phyloP scores from a whole-genome alignment of 2,329 filamentous ascomycete species.

The Atkinsonella texensis region DNA sequence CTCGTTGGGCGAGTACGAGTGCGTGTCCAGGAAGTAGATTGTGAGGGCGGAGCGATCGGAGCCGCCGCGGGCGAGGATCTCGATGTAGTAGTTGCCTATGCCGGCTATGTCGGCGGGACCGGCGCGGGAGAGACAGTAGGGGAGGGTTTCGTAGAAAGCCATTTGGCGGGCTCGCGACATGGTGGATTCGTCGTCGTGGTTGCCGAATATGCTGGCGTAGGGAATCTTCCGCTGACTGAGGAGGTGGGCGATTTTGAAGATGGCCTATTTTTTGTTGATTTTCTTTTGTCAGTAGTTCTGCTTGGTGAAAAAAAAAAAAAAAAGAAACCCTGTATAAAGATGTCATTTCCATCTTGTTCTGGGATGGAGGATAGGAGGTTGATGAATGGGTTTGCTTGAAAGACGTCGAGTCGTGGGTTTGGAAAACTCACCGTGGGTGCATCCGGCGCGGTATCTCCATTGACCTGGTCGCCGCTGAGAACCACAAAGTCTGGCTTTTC shows the following conservation, averaged over 20 bases:
- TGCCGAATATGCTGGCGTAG: conserved; percentile 90
- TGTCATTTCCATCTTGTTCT: too few species aligned
- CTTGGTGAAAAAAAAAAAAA: too few species aligned
- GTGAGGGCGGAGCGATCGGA: conserved; percentile 84
- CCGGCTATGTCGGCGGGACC: conserved; percentile 79
- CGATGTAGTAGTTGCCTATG: conserved; percentile 88
- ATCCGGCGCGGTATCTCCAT: conserved; percentile 85
- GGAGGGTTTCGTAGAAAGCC: conserved; percentile 73
- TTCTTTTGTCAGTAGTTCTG: not conserved
- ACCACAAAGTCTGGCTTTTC: conserved; percentile 91
- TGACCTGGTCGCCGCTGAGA: conserved; percentile 87
- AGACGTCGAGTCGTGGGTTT: not conserved
- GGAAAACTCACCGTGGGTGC: conserved; percentile 59
- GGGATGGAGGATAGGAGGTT: not conserved
- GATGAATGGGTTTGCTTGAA: not conserved
- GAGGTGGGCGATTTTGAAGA: conserved; percentile 84
- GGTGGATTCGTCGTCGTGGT: conserved; percentile 88
- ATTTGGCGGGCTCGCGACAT: conserved; percentile 70
- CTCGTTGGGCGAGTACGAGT: conserved; percentile 85
- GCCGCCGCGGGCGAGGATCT: conserved; percentile 68
- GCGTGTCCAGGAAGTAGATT: conserved; percentile 89
- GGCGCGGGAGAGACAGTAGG: conserved; percentile 76
- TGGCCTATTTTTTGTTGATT: conserved; percentile 46
- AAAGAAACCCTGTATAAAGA: too few species aligned
- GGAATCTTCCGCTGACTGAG: conserved; percentile 82